phyloP scores from a whole-genome alignment of 1,139 yeast species.

The Sugiyamaella neomexicana region DNA sequence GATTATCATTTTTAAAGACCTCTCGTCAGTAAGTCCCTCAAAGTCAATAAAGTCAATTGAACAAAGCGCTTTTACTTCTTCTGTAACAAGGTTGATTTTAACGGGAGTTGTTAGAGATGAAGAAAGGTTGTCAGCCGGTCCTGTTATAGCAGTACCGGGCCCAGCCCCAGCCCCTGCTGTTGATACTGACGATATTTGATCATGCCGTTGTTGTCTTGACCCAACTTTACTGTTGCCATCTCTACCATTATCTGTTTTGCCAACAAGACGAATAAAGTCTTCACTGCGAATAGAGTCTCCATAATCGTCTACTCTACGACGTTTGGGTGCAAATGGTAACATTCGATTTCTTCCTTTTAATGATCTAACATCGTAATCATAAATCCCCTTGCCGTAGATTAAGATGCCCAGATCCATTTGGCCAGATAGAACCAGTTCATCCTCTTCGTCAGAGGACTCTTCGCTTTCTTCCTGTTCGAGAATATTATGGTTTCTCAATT shows the following conservation, averaged over 20 bases:
- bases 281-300: constrained; percentile 69
- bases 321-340: constrained; percentile 69
- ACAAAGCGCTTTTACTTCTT: constrained; percentile 59
- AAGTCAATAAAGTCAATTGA: constrained; percentile 77
- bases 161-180: no score
- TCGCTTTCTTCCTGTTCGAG: constrained; percentile 49
- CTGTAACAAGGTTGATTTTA: constrained; percentile 43
- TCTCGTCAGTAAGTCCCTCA: constrained; percentile 79
- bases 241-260: constrained; percentile 20
- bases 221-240: constrained; percentile 36
- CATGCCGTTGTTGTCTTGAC: constrained; percentile 42
- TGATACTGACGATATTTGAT: background rate
- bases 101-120: constrained; percentile 50
- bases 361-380: constrained; percentile 64
- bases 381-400: constrained; percentile 42
- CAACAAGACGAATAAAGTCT: constrained; percentile 51
- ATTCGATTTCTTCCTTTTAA: constrained; percentile 65
- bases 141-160: background rate
- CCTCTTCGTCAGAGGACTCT: constrained; percentile 38
- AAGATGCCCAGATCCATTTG: constrained; percentile 39
- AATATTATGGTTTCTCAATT: constrained; percentile 55
- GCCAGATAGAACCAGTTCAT: constrained; percentile 31
- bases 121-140: constrained; percentile 39
- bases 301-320: constrained; percentile 75
- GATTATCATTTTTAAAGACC: constrained; percentile 77